phyloP scores from a whole-genome alignment of 352 stramenopile species.

The Pythium folliculosum region DNA sequence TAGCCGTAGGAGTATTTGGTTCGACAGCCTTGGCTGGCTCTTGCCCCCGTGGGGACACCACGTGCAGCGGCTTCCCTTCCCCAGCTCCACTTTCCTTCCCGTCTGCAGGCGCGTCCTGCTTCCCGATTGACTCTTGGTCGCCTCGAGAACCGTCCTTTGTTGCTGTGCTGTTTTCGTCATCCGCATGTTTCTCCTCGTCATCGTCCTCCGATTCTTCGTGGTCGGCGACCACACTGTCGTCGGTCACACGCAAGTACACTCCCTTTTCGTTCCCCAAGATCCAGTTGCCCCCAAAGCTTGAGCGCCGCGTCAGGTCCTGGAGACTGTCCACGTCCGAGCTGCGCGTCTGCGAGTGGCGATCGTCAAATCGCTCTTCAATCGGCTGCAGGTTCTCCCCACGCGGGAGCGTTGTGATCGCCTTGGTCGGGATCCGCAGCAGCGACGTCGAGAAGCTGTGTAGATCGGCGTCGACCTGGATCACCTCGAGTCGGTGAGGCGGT shows the following conservation, averaged over 20 bases:
- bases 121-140: background rate
- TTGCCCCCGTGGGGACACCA: background rate
- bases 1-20: background rate
- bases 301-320: background rate
- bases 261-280: constrained; percentile 81
- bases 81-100: too few species aligned
- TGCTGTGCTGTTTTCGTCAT: background rate
- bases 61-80: background rate
- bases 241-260: constrained; percentile 70
- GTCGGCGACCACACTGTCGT: constrained; percentile 62
- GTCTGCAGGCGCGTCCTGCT: background rate
- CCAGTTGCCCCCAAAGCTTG: constrained; percentile 73
- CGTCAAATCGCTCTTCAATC: constrained; percentile 42
- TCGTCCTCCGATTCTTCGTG: constrained; percentile 44
- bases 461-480: constrained; percentile 61
- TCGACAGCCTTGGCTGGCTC: background rate
- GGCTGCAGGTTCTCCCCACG: constrained; percentile 57
- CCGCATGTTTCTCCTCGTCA: constrained; percentile 16
- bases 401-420: constrained; percentile 76
- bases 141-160: constrained; percentile 1
- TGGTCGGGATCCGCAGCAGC: constrained; percentile 67
- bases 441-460: constrained; percentile 68
- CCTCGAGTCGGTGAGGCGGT: constrained; percentile 36
- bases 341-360: background rate
- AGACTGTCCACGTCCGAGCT: constrained; percentile 19